These are phyloP conservation scores for Tricholoma furcatifolium DNA, from an alignment of 768 basidiomycete genomes.

Conservation along the genomic window DNA sequence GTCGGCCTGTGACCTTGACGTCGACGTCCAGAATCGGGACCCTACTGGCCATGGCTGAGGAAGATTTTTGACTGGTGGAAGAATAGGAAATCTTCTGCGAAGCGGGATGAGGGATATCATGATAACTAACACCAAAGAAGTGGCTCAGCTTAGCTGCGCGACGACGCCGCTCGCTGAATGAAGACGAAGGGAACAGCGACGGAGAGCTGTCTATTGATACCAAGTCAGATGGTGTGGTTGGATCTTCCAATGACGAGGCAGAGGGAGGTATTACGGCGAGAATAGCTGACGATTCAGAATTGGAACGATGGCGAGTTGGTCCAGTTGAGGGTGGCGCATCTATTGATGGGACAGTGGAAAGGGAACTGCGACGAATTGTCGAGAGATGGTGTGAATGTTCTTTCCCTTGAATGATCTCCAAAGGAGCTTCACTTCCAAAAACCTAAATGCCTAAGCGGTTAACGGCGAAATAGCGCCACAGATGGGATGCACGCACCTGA, in stretches of 20 bases:
- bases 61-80: background rate
- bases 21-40: conserved; percentile 29
- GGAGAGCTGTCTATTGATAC: conserved; percentile 3
- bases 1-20: conserved; percentile 35
- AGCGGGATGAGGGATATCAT: conserved; percentile 37
- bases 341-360: conserved; percentile 9
- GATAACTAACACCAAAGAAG: conserved; percentile 55
- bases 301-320: conserved; percentile 13
- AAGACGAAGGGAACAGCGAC: background rate
- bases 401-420: conserved; percentile 30
- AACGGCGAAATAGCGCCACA: conserved; percentile 2
- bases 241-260: conserved; percentile 1
- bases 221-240: background rate
- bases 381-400: background rate
- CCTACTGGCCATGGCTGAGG: background rate
- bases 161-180: conserved; percentile 24
- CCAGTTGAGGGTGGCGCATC: background rate
- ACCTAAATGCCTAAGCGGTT: conserved; percentile 29
- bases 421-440: conserved; percentile 49
- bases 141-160: conserved; percentile 54
- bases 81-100: conserved; percentile 6
- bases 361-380: conserved; percentile 7
- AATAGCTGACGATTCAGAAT: conserved; percentile 9
- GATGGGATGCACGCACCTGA: conserved; percentile 32
- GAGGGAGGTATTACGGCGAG: conserved; percentile 1